Evolutionary conservation across 441 rosid species (phyloP).

Genomic region (Mallotus japonicus): DNA sequence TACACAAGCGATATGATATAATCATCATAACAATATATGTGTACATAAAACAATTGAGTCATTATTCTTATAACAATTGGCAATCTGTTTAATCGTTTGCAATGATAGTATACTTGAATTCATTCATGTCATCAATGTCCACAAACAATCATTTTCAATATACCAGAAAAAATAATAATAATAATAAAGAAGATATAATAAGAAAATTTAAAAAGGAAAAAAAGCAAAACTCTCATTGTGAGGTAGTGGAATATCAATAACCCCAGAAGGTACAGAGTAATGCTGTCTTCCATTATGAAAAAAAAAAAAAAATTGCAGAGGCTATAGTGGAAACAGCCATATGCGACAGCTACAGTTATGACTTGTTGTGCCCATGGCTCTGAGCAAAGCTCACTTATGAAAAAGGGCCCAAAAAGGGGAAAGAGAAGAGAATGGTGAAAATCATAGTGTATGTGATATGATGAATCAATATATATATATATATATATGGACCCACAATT

Average conservation of each 20-base stretch:
- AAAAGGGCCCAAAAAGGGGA: not conserved
- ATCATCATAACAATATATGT: conserved; percentile 1
- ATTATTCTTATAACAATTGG: conserved; percentile 19
- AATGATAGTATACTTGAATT: conserved; percentile 45
- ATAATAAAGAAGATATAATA: not conserved
- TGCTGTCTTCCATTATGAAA: conserved; percentile 7
- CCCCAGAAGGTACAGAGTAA: not conserved
- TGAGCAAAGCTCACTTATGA: conserved; percentile 8
- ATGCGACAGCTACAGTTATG: not conserved
- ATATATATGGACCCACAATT: not conserved
- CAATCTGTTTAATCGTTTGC: conserved; percentile 18
- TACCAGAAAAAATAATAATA: not conserved
- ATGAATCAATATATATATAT: not conserved
- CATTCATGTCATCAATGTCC: conserved; percentile 29
- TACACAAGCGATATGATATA: not conserved
- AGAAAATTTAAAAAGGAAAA: not conserved
- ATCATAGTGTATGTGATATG: not conserved
- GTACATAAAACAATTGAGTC: not conserved
- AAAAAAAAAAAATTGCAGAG: conserved; percentile 4
- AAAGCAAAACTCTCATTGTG: not conserved
- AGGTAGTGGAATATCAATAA: not conserved
- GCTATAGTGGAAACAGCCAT: not conserved
- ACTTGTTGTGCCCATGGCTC: not conserved
- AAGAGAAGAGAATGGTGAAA: not conserved
- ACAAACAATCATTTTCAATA: conserved; percentile 23